Evolutionary conservation across 441 rosid species (phyloP), one percentile per base, ranked within the genome.

Genomic region (Melastoma candidum): DNA sequence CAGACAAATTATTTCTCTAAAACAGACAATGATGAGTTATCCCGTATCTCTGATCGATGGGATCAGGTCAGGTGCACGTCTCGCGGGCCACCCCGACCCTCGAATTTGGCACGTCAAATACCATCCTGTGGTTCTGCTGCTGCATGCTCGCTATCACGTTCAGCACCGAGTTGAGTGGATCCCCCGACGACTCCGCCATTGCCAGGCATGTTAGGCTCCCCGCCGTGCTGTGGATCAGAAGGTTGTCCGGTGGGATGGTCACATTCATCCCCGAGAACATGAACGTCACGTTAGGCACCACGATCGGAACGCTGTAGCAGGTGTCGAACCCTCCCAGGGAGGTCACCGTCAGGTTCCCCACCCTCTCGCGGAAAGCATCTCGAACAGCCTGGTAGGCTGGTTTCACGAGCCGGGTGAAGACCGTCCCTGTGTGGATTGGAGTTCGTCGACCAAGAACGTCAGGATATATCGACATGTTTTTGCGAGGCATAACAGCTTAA

Each of bases 251-350:
- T 5, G 85, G 83, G n/a, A 92, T 53, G 14, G 94, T 87, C 73
- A 92, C 71, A 63, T 92, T 92, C 98, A 92, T 71, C 47, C 98
- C 95, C 0, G 85, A 48, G 68, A 92, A 87, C 96, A 87, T 85
- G 62, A 92, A 76, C 8, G 98, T 85, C 32, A 92, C 63, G 2
- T 88, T 75, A 0, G 98, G 98, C 2, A 77, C 65, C 1, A 74
- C 74, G 1, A 87, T 80, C 3, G 94, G 80, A 8, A 57, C 75
- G 0, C 82, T 29, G 81, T 87, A 92, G 57, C 98, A 92, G 9
- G 98, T 92, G 82, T 92, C 98, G 58, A 92, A 92, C n/a, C 98
- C 98, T 1, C 98, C 98, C 0, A 87, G 84, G 11, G 90, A 68
- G 22, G 95, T 75, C 69, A 84, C 81, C 9, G 78, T 74, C 44